phyloP scores from a whole-genome alignment of 805 yeast species.

The Candida silvicultrix region DNA sequence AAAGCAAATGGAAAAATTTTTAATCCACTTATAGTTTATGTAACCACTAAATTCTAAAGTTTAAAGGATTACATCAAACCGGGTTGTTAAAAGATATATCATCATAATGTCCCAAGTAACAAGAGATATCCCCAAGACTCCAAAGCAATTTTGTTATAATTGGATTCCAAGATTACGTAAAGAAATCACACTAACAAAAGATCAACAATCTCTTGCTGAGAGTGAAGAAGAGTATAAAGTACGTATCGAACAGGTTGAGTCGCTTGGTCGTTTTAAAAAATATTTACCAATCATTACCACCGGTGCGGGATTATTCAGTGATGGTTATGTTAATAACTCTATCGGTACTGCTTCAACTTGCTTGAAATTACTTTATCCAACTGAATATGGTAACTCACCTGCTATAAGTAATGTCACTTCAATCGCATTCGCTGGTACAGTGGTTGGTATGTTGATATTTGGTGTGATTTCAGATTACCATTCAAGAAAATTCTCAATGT shows the following conservation, averaged over 20 bases:
- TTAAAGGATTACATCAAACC: no score
- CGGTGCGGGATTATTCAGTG: slow-evolving; percentile 91
- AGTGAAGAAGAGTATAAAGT: slow-evolving; percentile 19
- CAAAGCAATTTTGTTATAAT: slow-evolving; percentile 30
- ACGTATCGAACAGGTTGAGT: slow-evolving; percentile 11
- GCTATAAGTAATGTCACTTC: slow-evolving; percentile 81
- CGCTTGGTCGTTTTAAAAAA: slow-evolving; percentile 22
- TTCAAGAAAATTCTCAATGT: slow-evolving; percentile 81
- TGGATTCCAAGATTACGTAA: slow-evolving; percentile 35
- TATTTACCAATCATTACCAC: slow-evolving; percentile 72
- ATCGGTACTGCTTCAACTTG: slow-evolving; percentile 74
- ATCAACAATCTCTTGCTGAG: slow-evolving; percentile 21
- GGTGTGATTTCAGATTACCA: slow-evolving; percentile 77
- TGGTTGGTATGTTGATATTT: slow-evolving; percentile 75
- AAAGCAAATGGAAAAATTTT: no score
- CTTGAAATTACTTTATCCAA: slow-evolving; percentile 59
- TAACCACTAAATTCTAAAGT: no score
- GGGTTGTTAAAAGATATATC: no score
- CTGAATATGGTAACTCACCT: slow-evolving; percentile 48
- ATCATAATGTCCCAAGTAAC: not conserved
- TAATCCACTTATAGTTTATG: no score
- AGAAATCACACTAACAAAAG: slow-evolving; percentile 36
- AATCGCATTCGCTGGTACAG: slow-evolving; percentile 89
- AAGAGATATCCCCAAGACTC: slow-evolving; percentile 46
- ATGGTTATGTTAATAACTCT: slow-evolving; percentile 87